Evolutionary conservation across 805 yeast genomes (phyloP), one percentile per base, ranked within the genome.

Genomic region (Candida montana): DNA sequence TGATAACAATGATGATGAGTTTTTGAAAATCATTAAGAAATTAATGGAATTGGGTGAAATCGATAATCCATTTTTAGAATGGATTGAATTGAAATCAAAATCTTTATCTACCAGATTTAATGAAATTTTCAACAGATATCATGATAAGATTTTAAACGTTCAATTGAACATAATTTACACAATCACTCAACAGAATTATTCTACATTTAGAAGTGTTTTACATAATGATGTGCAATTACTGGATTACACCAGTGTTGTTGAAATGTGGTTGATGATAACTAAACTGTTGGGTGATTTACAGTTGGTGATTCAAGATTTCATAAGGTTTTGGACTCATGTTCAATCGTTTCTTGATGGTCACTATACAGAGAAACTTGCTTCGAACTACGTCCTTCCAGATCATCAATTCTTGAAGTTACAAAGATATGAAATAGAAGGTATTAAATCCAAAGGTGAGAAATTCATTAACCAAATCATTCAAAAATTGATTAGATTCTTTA

Each of bases 51-150:
- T 84, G 27, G 83, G 80, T n/a, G 71, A 74, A 2, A 71, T 67
- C 35, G 80, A 76, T 42, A 81, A 78, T 54, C 91, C 91, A 5
- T 74, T 83, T 6, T 56, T 69, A 18, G 77, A 72, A 40, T 83
- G 88, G 79, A 69, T 83, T 23, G 64, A 71, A 32, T 61, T 72
- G 16, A 81, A 74, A 51, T 68, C 70, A 35, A 62, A 64, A 19
- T 57, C 56, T 16, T 66, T 77, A 44, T 57, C 61, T 7, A 48
- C 53, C 2, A 61, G 63, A 38, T 59, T 77, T 24, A 61, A 63
- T 18, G 68, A 70, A 17, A 65, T 65, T 4, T 71, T 73, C 21
- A 61, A 60, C 16, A 70, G 69, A 37, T 65, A 69, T 45, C 55
- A 65, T 28, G 60, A 57, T 13, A 67, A 71, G 46, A 63, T 74